phyloP scores from a whole-genome alignment of 73 alveolate genomes.

The Tetrahymena malaccensis region DNA sequence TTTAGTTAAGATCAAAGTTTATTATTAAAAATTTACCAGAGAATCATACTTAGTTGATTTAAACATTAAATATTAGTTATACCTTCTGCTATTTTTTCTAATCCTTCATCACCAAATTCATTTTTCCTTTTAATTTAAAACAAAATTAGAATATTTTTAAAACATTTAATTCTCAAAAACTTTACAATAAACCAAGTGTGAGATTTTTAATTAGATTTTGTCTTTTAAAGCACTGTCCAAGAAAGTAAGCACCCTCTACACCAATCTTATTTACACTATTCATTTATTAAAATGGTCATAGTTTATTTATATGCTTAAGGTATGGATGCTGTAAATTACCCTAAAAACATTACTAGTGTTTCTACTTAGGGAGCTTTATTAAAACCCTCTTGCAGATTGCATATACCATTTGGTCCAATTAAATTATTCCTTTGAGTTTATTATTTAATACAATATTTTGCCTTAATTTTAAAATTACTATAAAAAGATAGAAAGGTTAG shows the following conservation, averaged over 20 bases:
- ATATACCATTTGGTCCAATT: neutral
- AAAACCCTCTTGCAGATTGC: neutral
- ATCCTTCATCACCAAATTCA: neutral
- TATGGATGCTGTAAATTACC: neutral
- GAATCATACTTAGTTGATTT: neutral
- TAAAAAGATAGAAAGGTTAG: neutral
- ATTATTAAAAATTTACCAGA: neutral
- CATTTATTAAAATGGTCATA: no score
- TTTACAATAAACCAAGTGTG: neutral
- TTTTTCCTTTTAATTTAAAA: neutral
- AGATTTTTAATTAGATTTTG: neutral
- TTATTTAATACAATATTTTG: neutral
- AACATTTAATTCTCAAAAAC: neutral
- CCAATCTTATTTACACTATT: neutral
- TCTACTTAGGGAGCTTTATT: neutral
- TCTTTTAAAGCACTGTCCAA: neutral
- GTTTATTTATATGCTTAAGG: neutral
- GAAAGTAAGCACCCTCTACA: neutral
- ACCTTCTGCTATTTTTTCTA: neutral
- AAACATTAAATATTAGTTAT: neutral
- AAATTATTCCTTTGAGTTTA: neutral
- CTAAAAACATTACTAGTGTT: neutral
- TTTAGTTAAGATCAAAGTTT: neutral
- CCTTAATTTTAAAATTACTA: neutral
- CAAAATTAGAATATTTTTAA: no score